Evolutionary conservation across 1,139 yeast genomes (phyloP), one percentile per base, ranked within the genome.

Genomic region (Saccharomyces hybrid): DNA sequence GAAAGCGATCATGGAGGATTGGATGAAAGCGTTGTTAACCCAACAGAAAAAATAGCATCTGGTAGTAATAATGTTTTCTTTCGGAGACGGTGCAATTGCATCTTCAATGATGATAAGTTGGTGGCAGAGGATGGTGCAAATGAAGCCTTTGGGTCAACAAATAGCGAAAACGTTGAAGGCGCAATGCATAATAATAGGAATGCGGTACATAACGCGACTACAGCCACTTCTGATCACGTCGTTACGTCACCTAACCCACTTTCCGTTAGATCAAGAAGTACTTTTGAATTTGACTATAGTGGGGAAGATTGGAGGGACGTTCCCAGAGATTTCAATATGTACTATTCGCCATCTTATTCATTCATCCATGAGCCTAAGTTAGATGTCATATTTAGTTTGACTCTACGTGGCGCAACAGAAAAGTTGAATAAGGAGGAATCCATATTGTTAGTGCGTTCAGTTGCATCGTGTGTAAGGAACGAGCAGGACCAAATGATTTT

Each of bases 291-390:
- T 65, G 87, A 82, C 63, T 79, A 78, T 38, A 66, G 73, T 51
- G 88, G 87, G 0, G 73, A 80, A 48, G 90, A 84, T 65, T 83
- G 89, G 88, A 72, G 87, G 60, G 90, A 84, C 67, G 73, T 82
- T 5, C 86, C 87, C 0, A 70, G 88, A 50, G 87, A 81, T 2
- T 72, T 70, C 1, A 84, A 84, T 62, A 67, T 67, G n/a, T 67
- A 70, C 44, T 70, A 73, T 47, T 59, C 60, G 7, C 60, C 60
- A n/a, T 47, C 53, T 11, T 67, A 61, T 52, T 28, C 48, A 16
- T 68, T 68, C 52, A 54, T 62, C 14, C 52, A 55, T n/a, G 42
- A 52, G 3, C 60, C 64, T 5, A 48, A 50, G 44, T 31, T 55
- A 25, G 61, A 59, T 14, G 50, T 53, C 2, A 54, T 63, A 23